Percentiles rank a stretch among this genome's conserved stretches.
Conservation (phyloP, 192 early-diverging fungal species). For the Phlyctochytrium arcticum region DNA sequence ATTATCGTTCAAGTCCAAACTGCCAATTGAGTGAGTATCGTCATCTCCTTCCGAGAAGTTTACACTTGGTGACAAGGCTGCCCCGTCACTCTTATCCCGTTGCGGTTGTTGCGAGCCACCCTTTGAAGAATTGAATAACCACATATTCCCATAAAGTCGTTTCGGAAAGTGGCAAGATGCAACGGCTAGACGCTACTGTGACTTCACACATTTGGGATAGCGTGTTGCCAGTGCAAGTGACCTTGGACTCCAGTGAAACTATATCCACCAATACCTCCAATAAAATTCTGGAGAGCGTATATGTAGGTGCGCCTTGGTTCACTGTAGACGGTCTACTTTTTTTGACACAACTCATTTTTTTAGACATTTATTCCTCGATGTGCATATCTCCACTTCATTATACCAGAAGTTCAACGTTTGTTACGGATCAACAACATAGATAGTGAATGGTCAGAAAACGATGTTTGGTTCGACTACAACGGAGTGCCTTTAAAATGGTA, state of each 20-base stretch:
- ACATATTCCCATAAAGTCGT: no score
- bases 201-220: constrained; percentile 15
- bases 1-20: no score
- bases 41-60: no score
- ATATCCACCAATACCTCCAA: not conserved
- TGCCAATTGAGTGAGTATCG: no score
- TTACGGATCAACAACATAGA: constrained; percentile 41
- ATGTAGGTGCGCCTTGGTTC: no score
- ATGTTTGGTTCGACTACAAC: constrained; percentile 72
- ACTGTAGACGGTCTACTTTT: no score
- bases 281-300: not conserved
- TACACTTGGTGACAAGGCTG: no score
- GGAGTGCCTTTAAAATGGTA: constrained; percentile 76
- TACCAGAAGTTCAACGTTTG: constrained; percentile 45
- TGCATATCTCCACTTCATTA: constrained; percentile 57
- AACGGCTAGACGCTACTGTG: constrained; percentile 2
- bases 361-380: constrained; percentile 42
- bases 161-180: no score
- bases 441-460: constrained; percentile 42
- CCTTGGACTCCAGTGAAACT: constrained; percentile 6
- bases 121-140: no score
- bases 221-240: constrained; percentile 4
- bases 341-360: not conserved
- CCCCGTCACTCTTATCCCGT: no score
- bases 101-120: no score